phyloP scores from a whole-genome alignment of 1,284 basidiomycete genomes.

The Sanghuangporus weigelae region DNA sequence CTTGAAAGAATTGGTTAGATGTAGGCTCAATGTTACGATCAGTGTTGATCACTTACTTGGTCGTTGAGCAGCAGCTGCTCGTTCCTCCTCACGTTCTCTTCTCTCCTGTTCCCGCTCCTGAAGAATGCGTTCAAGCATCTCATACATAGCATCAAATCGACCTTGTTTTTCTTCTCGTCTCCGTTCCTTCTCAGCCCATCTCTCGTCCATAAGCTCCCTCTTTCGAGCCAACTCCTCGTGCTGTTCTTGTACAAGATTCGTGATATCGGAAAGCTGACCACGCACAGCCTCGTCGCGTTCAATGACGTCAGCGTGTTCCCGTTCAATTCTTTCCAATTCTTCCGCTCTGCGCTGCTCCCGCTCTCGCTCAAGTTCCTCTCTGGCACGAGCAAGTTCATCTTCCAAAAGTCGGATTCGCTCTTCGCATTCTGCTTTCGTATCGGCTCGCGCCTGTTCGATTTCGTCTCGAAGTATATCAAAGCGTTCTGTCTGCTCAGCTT shows the following conservation, averaged over 20 bases:
- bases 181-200: constrained; percentile 51
- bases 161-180: constrained; percentile 51
- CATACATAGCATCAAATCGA: constrained; percentile 45
- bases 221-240: constrained; percentile 51
- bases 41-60: constrained; percentile 35
- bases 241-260: constrained; percentile 61
- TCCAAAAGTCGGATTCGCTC: constrained; percentile 53
- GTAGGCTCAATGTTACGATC: not conserved
- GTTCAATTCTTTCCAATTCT: constrained; percentile 55
- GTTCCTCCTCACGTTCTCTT: constrained; percentile 43
- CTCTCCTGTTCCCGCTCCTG: constrained; percentile 48
- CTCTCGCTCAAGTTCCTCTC: constrained; percentile 51
- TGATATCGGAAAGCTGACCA: constrained; percentile 59
- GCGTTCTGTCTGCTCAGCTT: constrained; percentile 46
- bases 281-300: constrained; percentile 56
- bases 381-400: constrained; percentile 53
- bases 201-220: constrained; percentile 48
- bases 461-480: constrained; percentile 38
- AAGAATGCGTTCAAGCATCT: constrained; percentile 52
- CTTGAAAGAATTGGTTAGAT: constrained; percentile 26
- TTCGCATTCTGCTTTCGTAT: constrained; percentile 47
- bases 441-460: constrained; percentile 32
- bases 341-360: constrained; percentile 49
- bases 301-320: constrained; percentile 45
- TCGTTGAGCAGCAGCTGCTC: constrained; percentile 40